Evolutionary conservation across 306 rosid species (phyloP).

Genomic region (Quercus engelmannii): DNA sequence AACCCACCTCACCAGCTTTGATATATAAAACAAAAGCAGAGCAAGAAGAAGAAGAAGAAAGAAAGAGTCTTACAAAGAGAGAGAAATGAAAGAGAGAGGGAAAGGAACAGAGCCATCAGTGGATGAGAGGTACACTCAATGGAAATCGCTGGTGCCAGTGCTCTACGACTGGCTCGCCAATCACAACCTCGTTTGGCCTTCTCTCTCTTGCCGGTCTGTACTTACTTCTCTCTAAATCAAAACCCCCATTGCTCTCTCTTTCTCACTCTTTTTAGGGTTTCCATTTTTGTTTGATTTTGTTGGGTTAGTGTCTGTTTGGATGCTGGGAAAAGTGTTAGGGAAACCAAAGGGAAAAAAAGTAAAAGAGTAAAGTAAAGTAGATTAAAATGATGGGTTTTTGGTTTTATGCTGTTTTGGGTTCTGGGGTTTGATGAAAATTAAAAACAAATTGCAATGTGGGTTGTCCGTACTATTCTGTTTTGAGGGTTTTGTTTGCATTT

Average conservation of each 20-base stretch:
- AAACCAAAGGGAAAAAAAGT: not conserved
- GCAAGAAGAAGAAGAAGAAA: not conserved
- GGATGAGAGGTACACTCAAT: slow-evolving; percentile 73
- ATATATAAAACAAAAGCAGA: not conserved
- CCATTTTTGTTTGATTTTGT: not conserved
- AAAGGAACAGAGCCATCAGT: slow-evolving; percentile 23
- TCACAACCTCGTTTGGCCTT: slow-evolving; percentile 97
- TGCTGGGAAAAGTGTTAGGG: not conserved
- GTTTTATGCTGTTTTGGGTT: not conserved
- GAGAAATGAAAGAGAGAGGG: slow-evolving; percentile 13
- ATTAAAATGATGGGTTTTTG: not conserved
- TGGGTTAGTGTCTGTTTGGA: not conserved
- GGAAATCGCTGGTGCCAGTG: slow-evolving; percentile 84
- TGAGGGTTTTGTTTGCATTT: not conserved
- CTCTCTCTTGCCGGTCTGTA: slow-evolving; percentile 80
- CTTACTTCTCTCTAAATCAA: not conserved
- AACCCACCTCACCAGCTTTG: too few species aligned
- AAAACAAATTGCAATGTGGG: not conserved
- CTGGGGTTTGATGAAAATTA: not conserved
- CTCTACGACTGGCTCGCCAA: slow-evolving; percentile 96
- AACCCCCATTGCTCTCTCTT: not conserved
- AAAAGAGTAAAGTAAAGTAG: not conserved
- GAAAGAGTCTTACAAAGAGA: not conserved
- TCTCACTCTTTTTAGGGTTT: not conserved
- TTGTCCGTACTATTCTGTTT: not conserved